Percentiles rank a stretch among this genome's conserved stretches.
Conservation (phyloP, 140 eudicot species). For the Oenanthe javanica region DNA sequence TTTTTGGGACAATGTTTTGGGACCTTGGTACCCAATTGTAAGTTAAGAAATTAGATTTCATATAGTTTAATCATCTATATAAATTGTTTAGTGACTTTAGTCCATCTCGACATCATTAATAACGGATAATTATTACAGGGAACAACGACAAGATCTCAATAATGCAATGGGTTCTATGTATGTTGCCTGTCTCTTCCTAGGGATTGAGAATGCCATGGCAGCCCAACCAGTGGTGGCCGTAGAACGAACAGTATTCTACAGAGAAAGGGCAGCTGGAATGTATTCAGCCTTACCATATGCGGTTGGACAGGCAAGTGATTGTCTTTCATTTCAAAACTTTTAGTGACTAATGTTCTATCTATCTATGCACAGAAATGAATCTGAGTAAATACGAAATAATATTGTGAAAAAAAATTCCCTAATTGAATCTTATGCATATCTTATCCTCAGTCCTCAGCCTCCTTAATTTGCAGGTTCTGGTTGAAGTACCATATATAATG, state of each 20-base stretch:
- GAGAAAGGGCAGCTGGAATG: slow-evolving; percentile 94
- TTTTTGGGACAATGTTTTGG: slow-evolving; percentile 76
- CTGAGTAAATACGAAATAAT: no score
- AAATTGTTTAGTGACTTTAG: background rate
- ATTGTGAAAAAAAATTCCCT: no score
- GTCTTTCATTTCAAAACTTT: background rate
- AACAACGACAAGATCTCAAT: slow-evolving; percentile 27
- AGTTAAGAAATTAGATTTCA: background rate
- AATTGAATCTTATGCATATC: no score
- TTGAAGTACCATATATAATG: slow-evolving; percentile 58
- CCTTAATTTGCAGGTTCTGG: slow-evolving; percentile 39
- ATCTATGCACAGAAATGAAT: background rate
- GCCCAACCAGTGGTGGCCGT: slow-evolving; percentile 82
- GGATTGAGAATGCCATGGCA: slow-evolving; percentile 50
- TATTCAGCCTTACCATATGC: slow-evolving; percentile 87
- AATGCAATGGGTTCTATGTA: slow-evolving; percentile 89
- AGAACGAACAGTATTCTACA: slow-evolving; percentile 70
- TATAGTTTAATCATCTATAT: slow-evolving; percentile 12
- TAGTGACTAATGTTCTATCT: background rate
- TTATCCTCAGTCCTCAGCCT: no score
- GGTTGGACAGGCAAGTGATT: slow-evolving; percentile 55
- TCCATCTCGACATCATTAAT: background rate
- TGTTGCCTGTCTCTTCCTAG: slow-evolving; percentile 52
- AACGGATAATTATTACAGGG: slow-evolving; percentile 22
- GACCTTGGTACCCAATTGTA: slow-evolving; percentile 68